Evolutionary conservation across 2,329 filamentous ascomycete species (phyloP).

Genomic region (Botryotinia convoluta): DNA sequence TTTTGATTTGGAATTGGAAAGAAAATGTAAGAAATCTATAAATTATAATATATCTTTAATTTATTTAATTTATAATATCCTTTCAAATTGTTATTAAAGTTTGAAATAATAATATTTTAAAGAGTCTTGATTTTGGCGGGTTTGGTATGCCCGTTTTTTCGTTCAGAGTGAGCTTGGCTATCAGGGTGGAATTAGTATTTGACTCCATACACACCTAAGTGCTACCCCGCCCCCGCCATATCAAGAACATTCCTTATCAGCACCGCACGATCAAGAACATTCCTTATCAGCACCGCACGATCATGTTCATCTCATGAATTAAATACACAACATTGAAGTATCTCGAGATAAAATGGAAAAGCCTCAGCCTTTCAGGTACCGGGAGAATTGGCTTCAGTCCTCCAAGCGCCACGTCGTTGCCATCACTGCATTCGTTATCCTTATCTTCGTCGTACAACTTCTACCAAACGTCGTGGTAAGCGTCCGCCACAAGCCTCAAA

Average conservation of each 20-base stretch:
- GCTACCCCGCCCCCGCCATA: neutral
- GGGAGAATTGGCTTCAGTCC: neutral
- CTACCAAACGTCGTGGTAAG: neutral
- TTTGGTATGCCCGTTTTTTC: no score
- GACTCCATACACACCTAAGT: neutral
- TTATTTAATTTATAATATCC: no score
- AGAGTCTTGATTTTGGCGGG: no score
- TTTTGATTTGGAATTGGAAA: no score
- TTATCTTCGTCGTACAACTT: neutral
- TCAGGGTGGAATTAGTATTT: neutral
- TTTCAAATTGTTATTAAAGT: no score
- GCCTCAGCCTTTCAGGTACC: neutral
- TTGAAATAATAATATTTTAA: no score
- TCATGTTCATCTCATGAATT: neutral
- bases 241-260: conserved; percentile 1
- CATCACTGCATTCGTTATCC: neutral
- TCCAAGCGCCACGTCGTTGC: neutral
- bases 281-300: neutral
- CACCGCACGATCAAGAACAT: neutral
- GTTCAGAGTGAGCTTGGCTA: no score
- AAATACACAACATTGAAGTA: neutral
- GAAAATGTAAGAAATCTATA: no score
- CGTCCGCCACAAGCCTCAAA: neutral
- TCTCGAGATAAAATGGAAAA: neutral
- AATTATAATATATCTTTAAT: no score